phyloP scores from a whole-genome alignment of 345 rosid genomes.

The Aurinia saxatilis region DNA sequence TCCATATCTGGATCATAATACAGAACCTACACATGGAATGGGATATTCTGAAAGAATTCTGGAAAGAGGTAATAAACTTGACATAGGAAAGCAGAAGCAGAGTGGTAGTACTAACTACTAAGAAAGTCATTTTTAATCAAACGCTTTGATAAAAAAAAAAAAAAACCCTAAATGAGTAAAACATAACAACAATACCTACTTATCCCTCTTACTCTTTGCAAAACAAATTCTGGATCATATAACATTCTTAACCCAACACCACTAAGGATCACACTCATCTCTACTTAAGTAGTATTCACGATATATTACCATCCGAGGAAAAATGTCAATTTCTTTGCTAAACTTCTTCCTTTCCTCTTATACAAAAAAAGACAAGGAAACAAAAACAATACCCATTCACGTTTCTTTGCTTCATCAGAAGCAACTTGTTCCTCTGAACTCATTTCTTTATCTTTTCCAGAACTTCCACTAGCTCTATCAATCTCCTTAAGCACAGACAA shows the following conservation, averaged over 20 bases:
- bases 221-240: too few species aligned
- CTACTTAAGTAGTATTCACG: too few species aligned
- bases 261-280: too few species aligned
- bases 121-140: not conserved
- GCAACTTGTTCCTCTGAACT: constrained; percentile 34
- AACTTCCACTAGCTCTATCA: constrained; percentile 35
- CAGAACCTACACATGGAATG: constrained; percentile 47
- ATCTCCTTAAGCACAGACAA: constrained; percentile 64
- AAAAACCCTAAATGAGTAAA: not conserved
- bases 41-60: constrained; percentile 4
- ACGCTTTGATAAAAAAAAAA: not conserved
- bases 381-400: constrained; percentile 38
- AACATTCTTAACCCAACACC: too few species aligned
- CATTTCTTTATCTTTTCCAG: constrained; percentile 38
- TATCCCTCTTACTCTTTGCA: too few species aligned
- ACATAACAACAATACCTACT: not conserved
- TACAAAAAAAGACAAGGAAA: not conserved
- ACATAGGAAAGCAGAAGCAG: not conserved
- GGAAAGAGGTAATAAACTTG: not conserved
- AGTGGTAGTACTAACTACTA: not conserved
- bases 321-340: not conserved
- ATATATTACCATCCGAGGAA: not conserved
- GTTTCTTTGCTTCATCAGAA: constrained; percentile 47
- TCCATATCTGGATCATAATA: constrained; percentile 81
- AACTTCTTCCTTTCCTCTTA: not conserved